These are phyloP conservation scores for Flaveria robusta DNA, from an alignment of 129 eudicot species.

Conservation along the genomic window DNA sequence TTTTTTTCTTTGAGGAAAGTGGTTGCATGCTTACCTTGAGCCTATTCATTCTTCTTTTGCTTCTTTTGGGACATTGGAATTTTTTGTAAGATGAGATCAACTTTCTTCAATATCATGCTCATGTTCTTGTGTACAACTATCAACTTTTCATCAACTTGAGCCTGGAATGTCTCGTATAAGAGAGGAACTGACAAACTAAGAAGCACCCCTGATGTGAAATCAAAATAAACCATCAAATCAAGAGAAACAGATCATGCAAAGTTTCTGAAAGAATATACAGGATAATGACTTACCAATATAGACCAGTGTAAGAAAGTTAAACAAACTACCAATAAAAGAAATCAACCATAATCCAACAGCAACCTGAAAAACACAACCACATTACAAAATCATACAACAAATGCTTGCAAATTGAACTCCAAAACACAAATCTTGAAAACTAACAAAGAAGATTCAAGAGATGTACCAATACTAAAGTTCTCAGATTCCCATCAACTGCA, in stretches of 20 bases:
- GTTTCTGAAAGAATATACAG: neutral
- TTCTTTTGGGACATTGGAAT: constrained; percentile 52
- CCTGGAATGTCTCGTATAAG: constrained; percentile 77
- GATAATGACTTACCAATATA: constrained; percentile 65
- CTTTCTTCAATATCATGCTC: constrained; percentile 46
- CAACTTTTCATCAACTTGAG: constrained; percentile 67
- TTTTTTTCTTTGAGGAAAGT: neutral
- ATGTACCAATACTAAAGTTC: constrained; percentile 57
- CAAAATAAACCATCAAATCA: constrained; percentile 6
- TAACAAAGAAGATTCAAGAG: constrained; percentile 9
- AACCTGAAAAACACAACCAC: constrained; percentile 47
- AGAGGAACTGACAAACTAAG: constrained; percentile 76
- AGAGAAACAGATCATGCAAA: neutral
- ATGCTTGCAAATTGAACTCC: constrained; percentile 7
- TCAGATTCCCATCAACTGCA: constrained; percentile 71
- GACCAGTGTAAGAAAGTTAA: constrained; percentile 73
- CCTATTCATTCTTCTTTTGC: constrained; percentile 70
- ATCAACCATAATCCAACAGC: constrained; percentile 60
- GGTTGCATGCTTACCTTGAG: constrained; percentile 46
- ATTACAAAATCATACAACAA: constrained; percentile 10
- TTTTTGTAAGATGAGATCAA: constrained; percentile 56
- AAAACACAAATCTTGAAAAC: constrained; percentile 1
- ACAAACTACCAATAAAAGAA: constrained; percentile 69
- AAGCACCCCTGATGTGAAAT: constrained; percentile 58
- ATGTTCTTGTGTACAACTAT: constrained; percentile 38